Evolutionary conservation across 2,329 filamentous ascomycete species (phyloP).

Genomic region (Nemania diffusa): DNA sequence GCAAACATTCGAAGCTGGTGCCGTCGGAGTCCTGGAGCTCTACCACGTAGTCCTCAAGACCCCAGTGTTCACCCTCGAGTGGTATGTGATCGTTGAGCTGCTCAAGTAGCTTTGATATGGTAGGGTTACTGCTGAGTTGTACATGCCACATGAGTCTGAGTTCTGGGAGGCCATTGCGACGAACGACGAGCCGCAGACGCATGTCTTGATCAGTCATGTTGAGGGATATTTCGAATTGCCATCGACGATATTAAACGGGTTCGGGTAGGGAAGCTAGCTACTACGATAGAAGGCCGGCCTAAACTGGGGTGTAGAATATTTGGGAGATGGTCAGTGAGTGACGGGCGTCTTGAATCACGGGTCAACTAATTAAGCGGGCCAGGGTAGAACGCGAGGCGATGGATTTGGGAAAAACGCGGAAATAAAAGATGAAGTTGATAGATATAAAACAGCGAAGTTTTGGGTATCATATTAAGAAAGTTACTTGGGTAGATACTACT

Average conservation of each 20-base stretch:
- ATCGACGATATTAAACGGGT: not conserved
- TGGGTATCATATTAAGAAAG: slow-evolving; percentile 7
- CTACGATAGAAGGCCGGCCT: not conserved
- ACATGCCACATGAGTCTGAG: slow-evolving; percentile 78
- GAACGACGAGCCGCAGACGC: slow-evolving; percentile 78
- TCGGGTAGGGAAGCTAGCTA: not conserved
- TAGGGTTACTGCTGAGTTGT: slow-evolving; percentile 67
- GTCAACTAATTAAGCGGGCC: not conserved
- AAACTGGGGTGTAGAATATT: not conserved
- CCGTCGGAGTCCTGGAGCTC: slow-evolving; percentile 69
- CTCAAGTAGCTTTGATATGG: slow-evolving; percentile 79
- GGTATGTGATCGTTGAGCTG: slow-evolving; percentile 83
- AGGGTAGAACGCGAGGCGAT: not conserved
- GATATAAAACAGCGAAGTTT: not conserved
- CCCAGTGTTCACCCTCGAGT: slow-evolving; percentile 84
- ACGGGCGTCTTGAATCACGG: not conserved
- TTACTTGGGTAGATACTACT: too few species aligned
- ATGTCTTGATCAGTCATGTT: slow-evolving; percentile 58
- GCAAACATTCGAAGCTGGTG: slow-evolving; percentile 84
- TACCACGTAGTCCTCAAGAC: slow-evolving; percentile 88
- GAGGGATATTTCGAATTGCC: not conserved
- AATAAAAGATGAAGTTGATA: not conserved
- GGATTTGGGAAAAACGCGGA: not conserved
- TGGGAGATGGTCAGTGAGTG: not conserved
- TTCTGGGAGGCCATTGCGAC: slow-evolving; percentile 78